A percentile compares a stretch with the other conserved stretches of the same genome.
Conservation (phyloP, 2,329 filamentous ascomycete genomes). For the Aureobasidium sp. region DNA sequence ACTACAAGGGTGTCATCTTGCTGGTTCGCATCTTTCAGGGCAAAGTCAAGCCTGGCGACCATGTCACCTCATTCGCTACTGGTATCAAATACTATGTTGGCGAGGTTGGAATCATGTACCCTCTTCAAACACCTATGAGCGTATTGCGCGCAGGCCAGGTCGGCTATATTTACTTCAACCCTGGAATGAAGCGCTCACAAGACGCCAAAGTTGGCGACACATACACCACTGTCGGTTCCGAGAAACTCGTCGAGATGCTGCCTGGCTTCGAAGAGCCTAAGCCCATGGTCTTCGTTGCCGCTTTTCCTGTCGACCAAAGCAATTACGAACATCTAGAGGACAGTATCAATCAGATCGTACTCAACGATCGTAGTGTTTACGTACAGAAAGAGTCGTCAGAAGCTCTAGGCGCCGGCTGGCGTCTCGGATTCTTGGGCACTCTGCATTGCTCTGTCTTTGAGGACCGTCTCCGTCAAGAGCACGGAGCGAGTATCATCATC, state of each 20-base stretch:
- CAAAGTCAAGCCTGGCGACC: slow-evolving; percentile 82
- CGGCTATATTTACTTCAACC: slow-evolving; percentile 97
- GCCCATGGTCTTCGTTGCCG: slow-evolving; percentile 98
- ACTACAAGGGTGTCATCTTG: slow-evolving; percentile 92
- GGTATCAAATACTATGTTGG: slow-evolving; percentile 92
- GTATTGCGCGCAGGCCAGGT: slow-evolving; percentile 91
- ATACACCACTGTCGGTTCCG: slow-evolving; percentile 83
- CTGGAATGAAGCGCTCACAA: slow-evolving; percentile 96
- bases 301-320: slow-evolving; percentile 92
- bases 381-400: slow-evolving; percentile 96
- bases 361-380: slow-evolving; percentile 96
- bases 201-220: slow-evolving; percentile 98
- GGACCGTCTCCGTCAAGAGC: slow-evolving; percentile 92
- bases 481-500: slow-evolving; percentile 95
- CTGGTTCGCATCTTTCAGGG: slow-evolving; percentile 95
- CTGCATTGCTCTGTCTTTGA: slow-evolving; percentile 99
- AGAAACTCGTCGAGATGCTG: slow-evolving; percentile 80
- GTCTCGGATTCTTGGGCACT: slow-evolving; percentile 95
- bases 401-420: slow-evolving; percentile 93
- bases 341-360: slow-evolving; percentile 91
- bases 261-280: slow-evolving; percentile 98
- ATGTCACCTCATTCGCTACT: slow-evolving; percentile 89
- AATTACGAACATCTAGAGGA: slow-evolving; percentile 91
- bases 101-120: slow-evolving; percentile 98
- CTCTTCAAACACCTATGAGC: slow-evolving; percentile 83